Evolutionary conservation across 345 rosid genomes (phyloP).

Genomic region (Geranium brycei): DNA sequence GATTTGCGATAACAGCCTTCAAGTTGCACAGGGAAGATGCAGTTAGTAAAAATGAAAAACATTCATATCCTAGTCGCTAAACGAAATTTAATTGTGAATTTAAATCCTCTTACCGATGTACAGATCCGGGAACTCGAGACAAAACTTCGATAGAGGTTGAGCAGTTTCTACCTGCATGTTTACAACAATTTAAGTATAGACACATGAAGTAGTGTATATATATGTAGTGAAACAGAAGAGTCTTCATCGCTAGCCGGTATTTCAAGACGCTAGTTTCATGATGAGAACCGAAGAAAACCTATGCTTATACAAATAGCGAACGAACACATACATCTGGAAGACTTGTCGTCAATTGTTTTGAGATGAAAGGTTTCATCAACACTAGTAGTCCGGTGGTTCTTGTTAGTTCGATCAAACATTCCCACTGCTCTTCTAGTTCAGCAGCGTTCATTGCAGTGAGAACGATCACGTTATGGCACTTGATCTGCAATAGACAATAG

Average conservation of each 20-base stretch:
- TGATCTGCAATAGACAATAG: slow-evolving; percentile 40
- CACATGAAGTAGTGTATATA: too few relatives aligned
- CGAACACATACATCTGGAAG: slow-evolving; percentile 48
- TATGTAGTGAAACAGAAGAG: too few relatives aligned
- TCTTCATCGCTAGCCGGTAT: too few relatives aligned
- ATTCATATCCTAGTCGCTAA: too few relatives aligned
- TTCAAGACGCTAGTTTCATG: too few relatives aligned
- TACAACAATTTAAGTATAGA: not conserved
- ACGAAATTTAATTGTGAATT: not conserved
- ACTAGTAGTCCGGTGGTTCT: slow-evolving; percentile 36
- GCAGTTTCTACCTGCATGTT: slow-evolving; percentile 70
- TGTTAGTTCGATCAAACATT: slow-evolving; percentile 53
- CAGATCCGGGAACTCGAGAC: slow-evolving; percentile 79
- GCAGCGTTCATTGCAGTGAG: slow-evolving; percentile 59
- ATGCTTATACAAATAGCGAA: too few relatives aligned
- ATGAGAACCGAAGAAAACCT: too few relatives aligned
- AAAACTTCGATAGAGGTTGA: slow-evolving; percentile 65
- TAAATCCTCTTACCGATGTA: slow-evolving; percentile 38
- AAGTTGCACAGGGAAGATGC: slow-evolving; percentile 11
- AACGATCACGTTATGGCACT: slow-evolving; percentile 65
- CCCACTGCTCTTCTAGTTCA: slow-evolving; percentile 78
- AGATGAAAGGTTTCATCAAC: slow-evolving; percentile 37
- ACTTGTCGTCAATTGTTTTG: slow-evolving; percentile 38
- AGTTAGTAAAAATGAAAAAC: slow-evolving; percentile 7
- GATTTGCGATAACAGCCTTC: slow-evolving; percentile 72